These are phyloP conservation scores for Rhodocollybia butyracea DNA, from an alignment of 768 basidiomycete genomes.

Conservation along the genomic window DNA sequence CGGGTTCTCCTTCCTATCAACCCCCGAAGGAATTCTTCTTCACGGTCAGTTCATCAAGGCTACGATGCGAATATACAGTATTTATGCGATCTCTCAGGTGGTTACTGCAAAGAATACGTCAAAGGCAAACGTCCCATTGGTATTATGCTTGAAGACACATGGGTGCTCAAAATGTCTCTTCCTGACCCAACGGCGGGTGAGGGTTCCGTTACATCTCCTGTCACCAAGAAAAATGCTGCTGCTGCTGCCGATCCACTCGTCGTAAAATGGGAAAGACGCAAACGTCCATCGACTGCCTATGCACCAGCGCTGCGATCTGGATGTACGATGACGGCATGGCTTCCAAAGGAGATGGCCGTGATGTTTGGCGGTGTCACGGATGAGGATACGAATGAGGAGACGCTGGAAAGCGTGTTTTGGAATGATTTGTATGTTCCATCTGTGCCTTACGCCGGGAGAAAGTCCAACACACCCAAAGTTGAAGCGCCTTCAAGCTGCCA, in stretches of 20 bases:
- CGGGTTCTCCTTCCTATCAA: conserved; percentile 83
- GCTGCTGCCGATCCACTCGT: conserved; percentile 33
- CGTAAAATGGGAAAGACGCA: conserved; percentile 85
- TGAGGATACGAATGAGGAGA: conserved; percentile 82
- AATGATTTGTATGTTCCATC: conserved; percentile 74
- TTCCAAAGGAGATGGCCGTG: conserved; percentile 61
- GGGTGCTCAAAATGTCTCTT: conserved; percentile 62
- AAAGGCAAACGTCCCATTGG: conserved; percentile 86
- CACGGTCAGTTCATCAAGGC: conserved; percentile 49
- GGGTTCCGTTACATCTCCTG: neutral
- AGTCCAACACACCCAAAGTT: too few species aligned
- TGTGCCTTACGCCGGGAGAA: too few species aligned
- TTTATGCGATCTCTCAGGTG: conserved; percentile 50
- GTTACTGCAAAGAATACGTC: conserved; percentile 86
- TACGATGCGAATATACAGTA: neutral
- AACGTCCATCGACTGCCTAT: conserved; percentile 65
- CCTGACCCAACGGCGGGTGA: neutral
- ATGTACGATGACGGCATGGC: conserved; percentile 86
- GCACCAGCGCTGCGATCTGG: conserved; percentile 74
- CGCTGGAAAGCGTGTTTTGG: conserved; percentile 80
- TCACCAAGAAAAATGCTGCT: neutral
- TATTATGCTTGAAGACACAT: conserved; percentile 87
- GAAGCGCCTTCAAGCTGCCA: too few species aligned
- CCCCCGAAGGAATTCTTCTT: conserved; percentile 73
- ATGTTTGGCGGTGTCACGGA: conserved; percentile 89